Conservation (phyloP, 208 protist species). For the Angomonas deanei region DNA sequence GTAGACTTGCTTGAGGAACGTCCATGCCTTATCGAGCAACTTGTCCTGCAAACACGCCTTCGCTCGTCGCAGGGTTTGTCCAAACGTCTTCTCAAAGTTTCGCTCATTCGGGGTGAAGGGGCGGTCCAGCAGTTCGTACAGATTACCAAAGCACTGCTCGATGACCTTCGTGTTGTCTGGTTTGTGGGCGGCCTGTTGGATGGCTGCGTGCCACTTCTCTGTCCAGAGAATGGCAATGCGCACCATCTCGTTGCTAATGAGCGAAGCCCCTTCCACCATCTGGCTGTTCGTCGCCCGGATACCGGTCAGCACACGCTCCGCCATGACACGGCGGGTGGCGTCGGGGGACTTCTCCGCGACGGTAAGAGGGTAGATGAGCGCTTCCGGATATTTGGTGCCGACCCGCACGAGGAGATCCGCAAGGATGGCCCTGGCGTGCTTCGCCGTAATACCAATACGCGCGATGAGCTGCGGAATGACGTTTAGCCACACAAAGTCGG, state of each 20-base stretch:
- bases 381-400: constrained; percentile 97
- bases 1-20: constrained; percentile 82
- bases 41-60: constrained; percentile 49
- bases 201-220: constrained; percentile 91
- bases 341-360: constrained; percentile 93
- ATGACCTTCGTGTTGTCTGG: constrained; percentile 86
- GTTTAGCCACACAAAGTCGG: constrained; percentile 97
- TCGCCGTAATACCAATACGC: constrained; percentile 93
- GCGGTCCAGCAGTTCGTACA: constrained; percentile 94
- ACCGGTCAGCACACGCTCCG: constrained; percentile 70
- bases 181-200: constrained; percentile 97
- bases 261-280: constrained; percentile 91
- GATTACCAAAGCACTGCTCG: constrained; percentile 90
- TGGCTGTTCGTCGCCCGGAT: constrained; percentile 73
- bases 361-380: constrained; percentile 98
- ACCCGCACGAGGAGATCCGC: constrained; percentile 93
- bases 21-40: constrained; percentile 61
- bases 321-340: constrained; percentile 62
- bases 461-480: constrained; percentile 99
- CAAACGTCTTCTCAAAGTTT: constrained; percentile 88
- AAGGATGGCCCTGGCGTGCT: constrained; percentile 87
- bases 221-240: constrained; percentile 98
- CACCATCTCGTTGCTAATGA: constrained; percentile 98
- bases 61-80: constrained; percentile 52
- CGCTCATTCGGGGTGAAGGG: constrained; percentile 93